Conservation (phyloP, 345 rosid species). For the Erodium maritimum region DNA sequence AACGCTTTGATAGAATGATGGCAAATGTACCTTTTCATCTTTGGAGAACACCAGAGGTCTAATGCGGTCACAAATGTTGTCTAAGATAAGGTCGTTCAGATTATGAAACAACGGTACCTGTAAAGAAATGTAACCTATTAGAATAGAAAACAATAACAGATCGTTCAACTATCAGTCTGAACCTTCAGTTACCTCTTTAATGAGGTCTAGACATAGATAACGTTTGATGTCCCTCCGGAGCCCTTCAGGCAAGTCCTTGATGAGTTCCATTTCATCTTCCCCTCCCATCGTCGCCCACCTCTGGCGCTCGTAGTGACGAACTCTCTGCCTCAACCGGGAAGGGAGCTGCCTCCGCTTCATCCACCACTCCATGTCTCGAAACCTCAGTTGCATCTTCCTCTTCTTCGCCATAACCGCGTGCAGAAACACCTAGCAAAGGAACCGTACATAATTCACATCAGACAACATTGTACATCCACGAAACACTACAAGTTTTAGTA, state of each 20-base stretch:
- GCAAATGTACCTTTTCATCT: conserved; percentile 35
- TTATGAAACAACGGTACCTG: conserved; percentile 52
- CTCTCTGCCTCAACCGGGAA: conserved; percentile 30
- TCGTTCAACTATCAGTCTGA: too few relatives aligned
- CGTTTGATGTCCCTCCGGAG: conserved; percentile 52
- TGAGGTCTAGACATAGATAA: conserved; percentile 42
- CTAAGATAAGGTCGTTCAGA: conserved; percentile 47
- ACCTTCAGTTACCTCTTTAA: conserved; percentile 46
- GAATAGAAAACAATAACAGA: too few relatives aligned
- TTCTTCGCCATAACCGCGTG: conserved; percentile 44
- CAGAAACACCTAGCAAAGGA: conserved; percentile 34
- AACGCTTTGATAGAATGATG: background rate
- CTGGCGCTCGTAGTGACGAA: conserved; percentile 35
- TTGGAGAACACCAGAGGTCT: conserved; percentile 42
- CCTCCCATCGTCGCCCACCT: conserved; percentile 38
- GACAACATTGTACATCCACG: too few relatives aligned
- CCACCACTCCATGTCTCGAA: conserved; percentile 53
- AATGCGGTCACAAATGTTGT: conserved; percentile 49
- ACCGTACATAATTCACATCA: too few relatives aligned
- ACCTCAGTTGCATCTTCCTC: conserved; percentile 37
- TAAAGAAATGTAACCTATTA: conserved; percentile 24
- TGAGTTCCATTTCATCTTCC: conserved; percentile 39
- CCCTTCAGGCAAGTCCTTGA: conserved; percentile 53
- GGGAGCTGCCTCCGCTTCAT: conserved; percentile 53
- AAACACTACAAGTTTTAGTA: too few relatives aligned